Conservation (phyloP, 179 eudicot genomes). For the Corrigiola litoralis region DNA sequence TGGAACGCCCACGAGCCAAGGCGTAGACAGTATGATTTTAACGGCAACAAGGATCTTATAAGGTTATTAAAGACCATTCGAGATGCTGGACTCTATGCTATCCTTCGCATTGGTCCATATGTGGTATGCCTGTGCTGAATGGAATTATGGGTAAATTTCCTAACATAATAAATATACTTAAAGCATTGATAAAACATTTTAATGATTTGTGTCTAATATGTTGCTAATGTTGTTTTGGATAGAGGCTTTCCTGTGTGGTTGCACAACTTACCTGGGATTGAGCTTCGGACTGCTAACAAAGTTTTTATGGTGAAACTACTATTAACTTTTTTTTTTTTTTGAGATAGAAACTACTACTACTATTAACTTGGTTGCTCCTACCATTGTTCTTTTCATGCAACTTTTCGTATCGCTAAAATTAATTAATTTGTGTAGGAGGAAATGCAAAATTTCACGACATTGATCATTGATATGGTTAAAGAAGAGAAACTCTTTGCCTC, state of each 20-base stretch:
- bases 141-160: slow-evolving; percentile 32
- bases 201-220: background rate
- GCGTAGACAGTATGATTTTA: slow-evolving; percentile 1
- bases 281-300: slow-evolving; percentile 20
- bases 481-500: slow-evolving; percentile 22
- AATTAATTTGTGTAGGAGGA: background rate
- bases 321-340: background rate
- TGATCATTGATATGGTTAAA: slow-evolving; percentile 11
- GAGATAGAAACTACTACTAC: background rate
- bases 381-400: background rate
- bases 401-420: no score
- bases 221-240: background rate
- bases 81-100: slow-evolving; percentile 23
- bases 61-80: slow-evolving; percentile 6
- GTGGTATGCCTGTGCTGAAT: slow-evolving; percentile 42
- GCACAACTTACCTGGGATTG: slow-evolving; percentile 22
- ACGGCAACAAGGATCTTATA: background rate
- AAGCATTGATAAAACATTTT: no score
- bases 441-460: slow-evolving; percentile 7
- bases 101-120: slow-evolving; percentile 35
- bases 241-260: slow-evolving; percentile 34
- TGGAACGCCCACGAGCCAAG: background rate
- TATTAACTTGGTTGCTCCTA: background rate
- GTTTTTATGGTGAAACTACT: slow-evolving; percentile 19
- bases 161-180: no score